phyloP scores from a whole-genome alignment of 2,329 filamentous ascomycete genomes.

The Trichocomaceae sp. region DNA sequence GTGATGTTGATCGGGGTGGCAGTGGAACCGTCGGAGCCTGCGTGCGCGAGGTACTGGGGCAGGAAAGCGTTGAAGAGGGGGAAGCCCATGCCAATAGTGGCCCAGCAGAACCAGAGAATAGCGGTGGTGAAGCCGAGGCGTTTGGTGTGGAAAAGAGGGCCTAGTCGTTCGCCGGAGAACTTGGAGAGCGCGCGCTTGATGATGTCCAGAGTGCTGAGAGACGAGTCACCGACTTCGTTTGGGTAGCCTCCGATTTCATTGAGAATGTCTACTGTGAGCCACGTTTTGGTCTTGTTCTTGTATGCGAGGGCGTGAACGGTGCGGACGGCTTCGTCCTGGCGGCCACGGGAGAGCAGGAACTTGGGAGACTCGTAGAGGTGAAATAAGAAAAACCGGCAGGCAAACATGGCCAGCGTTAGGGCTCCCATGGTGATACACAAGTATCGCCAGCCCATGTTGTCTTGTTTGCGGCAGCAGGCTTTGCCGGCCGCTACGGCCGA shows the following conservation, averaged over 20 bases:
- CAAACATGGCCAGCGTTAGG: slow-evolving; percentile 69
- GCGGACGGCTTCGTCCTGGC: slow-evolving; percentile 70
- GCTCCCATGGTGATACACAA: slow-evolving; percentile 65
- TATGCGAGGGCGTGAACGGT: slow-evolving; percentile 72
- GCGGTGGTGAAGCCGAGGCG: slow-evolving; percentile 44
- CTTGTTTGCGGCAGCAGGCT: slow-evolving; percentile 42
- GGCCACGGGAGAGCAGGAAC: slow-evolving; percentile 68
- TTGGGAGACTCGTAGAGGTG: slow-evolving; percentile 80
- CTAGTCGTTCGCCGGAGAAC: slow-evolving; percentile 62
- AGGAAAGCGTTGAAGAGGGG: slow-evolving; percentile 85
- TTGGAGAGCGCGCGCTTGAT: slow-evolving; percentile 55
- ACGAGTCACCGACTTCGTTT: slow-evolving; percentile 34
- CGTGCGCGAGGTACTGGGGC: slow-evolving; percentile 71
- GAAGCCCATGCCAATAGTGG: slow-evolving; percentile 77
- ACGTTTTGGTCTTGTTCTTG: slow-evolving; percentile 62
- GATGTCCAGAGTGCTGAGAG: slow-evolving; percentile 43
- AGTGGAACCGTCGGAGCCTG: slow-evolving; percentile 32
- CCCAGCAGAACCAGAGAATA: slow-evolving; percentile 71
- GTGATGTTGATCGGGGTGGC: slow-evolving; percentile 34
- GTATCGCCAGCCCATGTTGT: slow-evolving; percentile 68
- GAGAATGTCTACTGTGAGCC: slow-evolving; percentile 66
- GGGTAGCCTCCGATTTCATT: slow-evolving; percentile 49
- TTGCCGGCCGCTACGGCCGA: slow-evolving; percentile 20
- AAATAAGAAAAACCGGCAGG: slow-evolving; percentile 72
- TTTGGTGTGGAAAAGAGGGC: slow-evolving; percentile 53